phyloP scores from a whole-genome alignment of 2,329 filamentous ascomycete genomes.

The Aspergillus persii region DNA sequence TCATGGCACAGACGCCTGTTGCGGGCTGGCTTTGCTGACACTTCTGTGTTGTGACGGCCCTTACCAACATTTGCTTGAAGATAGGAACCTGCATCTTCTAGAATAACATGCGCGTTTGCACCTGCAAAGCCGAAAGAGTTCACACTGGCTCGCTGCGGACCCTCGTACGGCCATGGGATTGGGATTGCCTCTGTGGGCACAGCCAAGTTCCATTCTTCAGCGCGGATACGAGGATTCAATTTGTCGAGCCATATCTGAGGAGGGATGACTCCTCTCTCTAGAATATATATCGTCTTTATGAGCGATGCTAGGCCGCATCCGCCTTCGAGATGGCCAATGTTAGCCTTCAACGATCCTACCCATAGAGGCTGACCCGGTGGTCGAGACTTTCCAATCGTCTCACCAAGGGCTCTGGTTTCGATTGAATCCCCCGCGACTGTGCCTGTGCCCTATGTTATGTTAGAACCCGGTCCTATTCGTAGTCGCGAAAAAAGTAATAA shows the following conservation, averaged over 20 bases:
- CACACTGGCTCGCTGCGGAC: too few species aligned
- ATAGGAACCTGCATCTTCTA: too few species aligned
- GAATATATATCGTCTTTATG: constrained; percentile 44
- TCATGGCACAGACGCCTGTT: constrained; percentile 5
- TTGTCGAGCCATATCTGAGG: constrained; percentile 36
- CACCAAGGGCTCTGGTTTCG: constrained; percentile 13
- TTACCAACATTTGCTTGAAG: too few species aligned
- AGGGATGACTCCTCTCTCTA: constrained; percentile 45
- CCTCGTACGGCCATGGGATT: too few species aligned
- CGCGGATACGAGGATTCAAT: background rate
- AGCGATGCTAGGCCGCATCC: constrained; percentile 39
- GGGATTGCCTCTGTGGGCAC: too few species aligned
- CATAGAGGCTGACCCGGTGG: constrained; percentile 2
- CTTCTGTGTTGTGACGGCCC: too few species aligned
- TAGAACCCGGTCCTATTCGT: background rate
- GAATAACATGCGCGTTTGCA: too few species aligned
- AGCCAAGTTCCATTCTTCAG: background rate
- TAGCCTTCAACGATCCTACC: constrained; percentile 8
- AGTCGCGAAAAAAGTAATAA: background rate
- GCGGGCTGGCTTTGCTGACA: too few species aligned
- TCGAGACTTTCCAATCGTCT: constrained; percentile 9
- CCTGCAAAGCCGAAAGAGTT: too few species aligned
- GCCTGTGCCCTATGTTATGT: constrained; percentile 31
- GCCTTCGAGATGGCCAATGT: constrained; percentile 26
- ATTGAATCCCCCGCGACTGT: constrained; percentile 28